These are phyloP conservation scores for Huntiella savannae DNA, from an alignment of 2,329 filamentous ascomycete genomes.

Conservation along the genomic window DNA sequence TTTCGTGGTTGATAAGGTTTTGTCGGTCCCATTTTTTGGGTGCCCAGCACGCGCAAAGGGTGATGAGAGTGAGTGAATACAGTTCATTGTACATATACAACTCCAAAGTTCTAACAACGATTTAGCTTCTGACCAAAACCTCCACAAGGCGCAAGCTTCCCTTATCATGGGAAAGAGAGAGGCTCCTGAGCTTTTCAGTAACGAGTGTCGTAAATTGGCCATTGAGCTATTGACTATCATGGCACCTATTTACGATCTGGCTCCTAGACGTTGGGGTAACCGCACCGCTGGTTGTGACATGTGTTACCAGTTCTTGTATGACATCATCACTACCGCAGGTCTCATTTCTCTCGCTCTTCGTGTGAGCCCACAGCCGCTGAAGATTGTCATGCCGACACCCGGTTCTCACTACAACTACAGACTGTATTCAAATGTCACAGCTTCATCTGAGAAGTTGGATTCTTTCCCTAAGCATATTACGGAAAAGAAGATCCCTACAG, in stretches of 20 bases:
- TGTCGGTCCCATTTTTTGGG: constrained; percentile 6
- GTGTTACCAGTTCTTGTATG: constrained; percentile 2
- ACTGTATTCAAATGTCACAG: neutral
- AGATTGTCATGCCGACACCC: constrained; percentile 5
- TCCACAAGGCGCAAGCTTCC: too few relatives aligned
- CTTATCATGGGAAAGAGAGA: too few relatives aligned
- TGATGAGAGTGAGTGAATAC: neutral
- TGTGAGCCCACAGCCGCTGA: neutral
- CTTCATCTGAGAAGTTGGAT: neutral
- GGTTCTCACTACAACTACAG: constrained; percentile 7
- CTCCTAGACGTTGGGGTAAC: constrained; percentile 4
- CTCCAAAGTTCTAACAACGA: neutral
- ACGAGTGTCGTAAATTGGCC: neutral
- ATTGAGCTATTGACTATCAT: constrained; percentile 3
- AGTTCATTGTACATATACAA: neutral
- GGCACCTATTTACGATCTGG: constrained; percentile 6
- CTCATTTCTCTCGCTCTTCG: constrained; percentile 8
- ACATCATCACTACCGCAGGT: constrained; percentile 3
- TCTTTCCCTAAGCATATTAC: neutral
- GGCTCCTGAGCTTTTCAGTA: neutral
- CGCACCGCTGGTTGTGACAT: neutral
- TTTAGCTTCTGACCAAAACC: too few relatives aligned
- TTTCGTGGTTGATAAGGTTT: constrained; percentile 4
- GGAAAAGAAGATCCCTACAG: neutral
- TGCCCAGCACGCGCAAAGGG: neutral